Conservation (phyloP, 495 filamentous ascomycete genomes). For the Talaromyces thailandensis region DNA sequence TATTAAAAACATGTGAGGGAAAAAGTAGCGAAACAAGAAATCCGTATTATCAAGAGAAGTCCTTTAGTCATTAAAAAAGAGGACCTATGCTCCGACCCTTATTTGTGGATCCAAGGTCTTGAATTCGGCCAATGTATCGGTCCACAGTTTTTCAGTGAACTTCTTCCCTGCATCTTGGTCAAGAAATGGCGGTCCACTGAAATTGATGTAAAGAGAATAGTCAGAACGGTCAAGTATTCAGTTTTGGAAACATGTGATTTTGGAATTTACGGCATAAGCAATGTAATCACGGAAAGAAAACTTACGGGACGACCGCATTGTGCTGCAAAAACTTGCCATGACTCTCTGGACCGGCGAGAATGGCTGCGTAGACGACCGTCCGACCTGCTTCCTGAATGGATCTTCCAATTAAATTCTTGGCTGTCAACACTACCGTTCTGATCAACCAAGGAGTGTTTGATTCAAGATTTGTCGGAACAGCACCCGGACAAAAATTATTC, state of each 20-base stretch:
- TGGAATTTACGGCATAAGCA: too few relatives aligned
- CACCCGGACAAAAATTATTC: constrained; percentile 21
- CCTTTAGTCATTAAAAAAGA: not conserved
- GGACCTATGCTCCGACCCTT: not conserved
- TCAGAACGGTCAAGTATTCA: too few relatives aligned
- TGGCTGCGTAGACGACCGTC: constrained; percentile 12
- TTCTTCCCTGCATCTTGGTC: not conserved
- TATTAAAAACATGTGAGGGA: not conserved
- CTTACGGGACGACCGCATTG: constrained; percentile 6
- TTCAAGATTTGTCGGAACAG: constrained; percentile 14
- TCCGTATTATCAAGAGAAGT: not conserved
- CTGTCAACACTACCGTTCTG: constrained; percentile 8
- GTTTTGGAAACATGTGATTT: too few relatives aligned
- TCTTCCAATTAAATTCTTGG: constrained; percentile 5
- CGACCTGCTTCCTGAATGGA: constrained; percentile 9
- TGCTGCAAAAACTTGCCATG: constrained; percentile 17
- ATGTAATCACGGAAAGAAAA: not conserved
- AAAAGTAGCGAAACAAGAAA: not conserved
- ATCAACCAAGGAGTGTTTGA: constrained; percentile 9
- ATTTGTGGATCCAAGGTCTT: not conserved
- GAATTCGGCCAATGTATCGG: not conserved
- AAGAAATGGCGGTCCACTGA: not conserved
- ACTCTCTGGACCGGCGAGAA: constrained; percentile 11
- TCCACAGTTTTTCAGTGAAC: not conserved
- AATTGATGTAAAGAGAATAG: not conserved